Evolutionary conservation across 1,284 basidiomycete species (phyloP), one percentile per base, ranked within the genome.

Genomic region (Microbotryum silenes-acaulis): DNA sequence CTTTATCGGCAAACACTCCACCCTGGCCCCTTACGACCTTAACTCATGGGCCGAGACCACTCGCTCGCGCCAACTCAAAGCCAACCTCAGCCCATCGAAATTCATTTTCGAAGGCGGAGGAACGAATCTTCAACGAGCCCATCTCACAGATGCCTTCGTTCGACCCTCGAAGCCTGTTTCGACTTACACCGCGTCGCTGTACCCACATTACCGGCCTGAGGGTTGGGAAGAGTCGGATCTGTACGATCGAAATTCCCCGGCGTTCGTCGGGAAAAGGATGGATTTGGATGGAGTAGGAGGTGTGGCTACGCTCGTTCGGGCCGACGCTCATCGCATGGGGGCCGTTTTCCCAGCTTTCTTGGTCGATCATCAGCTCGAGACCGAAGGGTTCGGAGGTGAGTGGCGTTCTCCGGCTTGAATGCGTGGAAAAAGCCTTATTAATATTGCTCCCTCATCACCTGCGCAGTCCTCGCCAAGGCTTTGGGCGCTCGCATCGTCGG

Each of bases 291-390:
- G 48, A 27, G 63, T 67, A 10, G 66, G 66, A 23, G 66, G 63
- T n/a, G 66, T 67, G 25, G 63, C 63, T 27, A 64, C 66, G n/a
- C 61, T 67, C 23, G 66, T 67, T n/a, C 45, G 63, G 45, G 66
- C 66, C 1, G 53, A 59, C 2, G 61, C 61, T 27, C 66, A 67
- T 51, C 23, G 63, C 23, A 51, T 65, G 21, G 66, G 66, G 3
- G 66, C 63, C 29, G 59, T 63, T 23, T 68, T 68, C 51, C 66
- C 66, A 33, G 54, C 60, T 29, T 68, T 59, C 59, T 27, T 57
- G 23, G 57, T 60, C 21, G 61, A 63, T 45, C 61, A 68, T 51
- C 44, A 65, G 14, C 51, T 68, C 42, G 66, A 68, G 51, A 68
- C 66, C 7, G 66, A 68, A 61, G 66, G 66, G 6, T 68, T 68